phyloP scores from a whole-genome alignment of 2,329 filamentous ascomycete species.

The Arthrobotrys entomopaga region DNA sequence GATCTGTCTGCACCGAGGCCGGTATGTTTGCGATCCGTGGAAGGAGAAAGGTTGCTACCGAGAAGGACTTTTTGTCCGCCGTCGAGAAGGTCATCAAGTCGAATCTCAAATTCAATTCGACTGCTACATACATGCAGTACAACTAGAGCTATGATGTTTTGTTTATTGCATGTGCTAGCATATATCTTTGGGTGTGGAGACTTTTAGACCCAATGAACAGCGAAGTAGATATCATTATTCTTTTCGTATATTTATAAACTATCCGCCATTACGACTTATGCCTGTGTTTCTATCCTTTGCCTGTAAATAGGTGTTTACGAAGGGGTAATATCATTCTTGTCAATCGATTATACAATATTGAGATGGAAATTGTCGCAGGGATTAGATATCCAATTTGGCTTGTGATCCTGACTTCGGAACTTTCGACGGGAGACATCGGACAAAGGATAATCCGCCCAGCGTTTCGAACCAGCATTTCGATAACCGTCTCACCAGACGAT shows the following conservation, averaged over 20 bases:
- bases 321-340: slow-evolving; percentile 23
- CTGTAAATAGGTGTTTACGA: slow-evolving; percentile 54
- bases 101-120: slow-evolving; percentile 99
- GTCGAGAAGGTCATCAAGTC: slow-evolving; percentile 99
- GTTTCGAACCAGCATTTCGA: slow-evolving; percentile 14
- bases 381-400: slow-evolving; percentile 14
- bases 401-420: slow-evolving; percentile 8
- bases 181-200: neutral
- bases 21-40: slow-evolving; percentile 96
- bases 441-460: slow-evolving; percentile 44
- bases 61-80: slow-evolving; percentile 97
- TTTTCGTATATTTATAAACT: slow-evolving; percentile 35
- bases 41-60: slow-evolving; percentile 93
- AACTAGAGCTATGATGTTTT: slow-evolving; percentile 65
- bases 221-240: slow-evolving; percentile 15
- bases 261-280: slow-evolving; percentile 37
- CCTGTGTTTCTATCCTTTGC: slow-evolving; percentile 36
- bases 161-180: slow-evolving; percentile 21
- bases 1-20: slow-evolving; percentile 96
- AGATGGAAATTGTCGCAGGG: too few relatives aligned
- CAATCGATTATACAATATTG: neutral
- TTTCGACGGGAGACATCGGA: slow-evolving; percentile 14
- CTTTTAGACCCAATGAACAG: neutral
- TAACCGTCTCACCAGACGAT: slow-evolving; percentile 2
- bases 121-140: slow-evolving; percentile 98